A percentile compares a stretch with the other conserved stretches of the same genome.
Conservation (phyloP, 352 stramenopile species). For the Phytophthora citricola region DNA sequence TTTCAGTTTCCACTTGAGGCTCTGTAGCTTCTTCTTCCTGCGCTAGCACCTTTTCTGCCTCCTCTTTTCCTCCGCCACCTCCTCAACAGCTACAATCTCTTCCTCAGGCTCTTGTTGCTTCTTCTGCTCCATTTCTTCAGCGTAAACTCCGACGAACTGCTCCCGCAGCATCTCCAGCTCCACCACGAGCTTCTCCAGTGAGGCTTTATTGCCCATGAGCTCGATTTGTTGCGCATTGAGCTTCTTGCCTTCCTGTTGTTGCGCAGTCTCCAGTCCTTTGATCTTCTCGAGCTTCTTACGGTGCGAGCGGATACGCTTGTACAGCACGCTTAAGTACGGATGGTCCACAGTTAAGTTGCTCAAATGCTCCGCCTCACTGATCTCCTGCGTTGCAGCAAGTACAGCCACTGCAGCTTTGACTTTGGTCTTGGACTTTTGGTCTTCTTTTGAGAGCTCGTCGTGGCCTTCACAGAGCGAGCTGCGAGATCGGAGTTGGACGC, state of each 20-base stretch:
- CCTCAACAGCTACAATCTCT: conserved; percentile 7
- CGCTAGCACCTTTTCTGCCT: conserved; percentile 10
- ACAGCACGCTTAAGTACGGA: conserved; percentile 80
- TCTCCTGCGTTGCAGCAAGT: conserved; percentile 22
- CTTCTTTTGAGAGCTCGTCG: conserved; percentile 17
- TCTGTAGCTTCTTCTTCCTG: conserved; percentile 4
- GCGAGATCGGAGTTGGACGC: background rate
- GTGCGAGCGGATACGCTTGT: conserved; percentile 84
- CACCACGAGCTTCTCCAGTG: conserved; percentile 77
- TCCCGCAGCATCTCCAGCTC: conserved; percentile 82
- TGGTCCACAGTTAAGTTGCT: conserved; percentile 64
- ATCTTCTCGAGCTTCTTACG: conserved; percentile 92
- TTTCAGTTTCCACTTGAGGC: conserved; percentile 3
- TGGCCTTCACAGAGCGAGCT: conserved; percentile 13
- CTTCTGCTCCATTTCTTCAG: conserved; percentile 53
- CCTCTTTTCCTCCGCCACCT: conserved; percentile 20
- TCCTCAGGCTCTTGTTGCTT: conserved; percentile 26
- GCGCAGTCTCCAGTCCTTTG: conserved; percentile 59
- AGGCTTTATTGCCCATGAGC: conserved; percentile 64
- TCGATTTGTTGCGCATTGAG: conserved; percentile 83
- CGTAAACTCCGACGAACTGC: conserved; percentile 77
- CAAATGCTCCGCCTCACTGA: conserved; percentile 43
- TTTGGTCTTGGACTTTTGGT: conserved; percentile 33
- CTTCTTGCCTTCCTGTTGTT: conserved; percentile 56
- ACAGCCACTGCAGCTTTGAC: conserved; percentile 28